A percentile compares a stretch with the other conserved stretches of the same genome.
These are phyloP conservation scores for Podospora conica DNA, from an alignment of 495 filamentous ascomycete genomes.

Conservation along the genomic window DNA sequence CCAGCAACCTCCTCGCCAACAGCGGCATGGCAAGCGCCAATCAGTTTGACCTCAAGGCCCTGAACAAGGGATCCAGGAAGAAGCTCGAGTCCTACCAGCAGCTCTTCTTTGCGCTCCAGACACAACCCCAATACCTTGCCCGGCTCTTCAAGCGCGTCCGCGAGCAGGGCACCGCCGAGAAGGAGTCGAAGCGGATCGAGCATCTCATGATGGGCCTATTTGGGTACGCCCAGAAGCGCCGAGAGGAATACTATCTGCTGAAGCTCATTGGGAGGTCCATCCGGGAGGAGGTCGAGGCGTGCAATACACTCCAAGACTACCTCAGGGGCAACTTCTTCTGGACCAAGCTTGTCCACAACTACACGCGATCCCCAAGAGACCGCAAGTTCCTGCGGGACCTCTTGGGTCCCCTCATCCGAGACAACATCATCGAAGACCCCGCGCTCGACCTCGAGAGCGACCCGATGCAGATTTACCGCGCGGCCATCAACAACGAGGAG, in stretches of 20 bases:
- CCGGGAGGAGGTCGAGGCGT: constrained; percentile 78
- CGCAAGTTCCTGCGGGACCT: constrained; percentile 86
- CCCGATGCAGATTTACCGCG: constrained; percentile 94
- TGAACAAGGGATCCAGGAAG: constrained; percentile 91
- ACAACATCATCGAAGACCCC: constrained; percentile 86
- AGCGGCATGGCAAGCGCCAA: constrained; percentile 82
- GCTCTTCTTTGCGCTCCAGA: constrained; percentile 95
- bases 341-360: constrained; percentile 76
- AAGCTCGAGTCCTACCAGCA: constrained; percentile 97
- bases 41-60: constrained; percentile 90
- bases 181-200: constrained; percentile 85
- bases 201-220: constrained; percentile 95
- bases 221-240: constrained; percentile 90
- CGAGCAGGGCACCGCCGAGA: constrained; percentile 80
- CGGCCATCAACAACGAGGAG: constrained; percentile 93
- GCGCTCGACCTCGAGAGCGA: constrained; percentile 92
- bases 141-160: constrained; percentile 77
- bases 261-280: constrained; percentile 80
- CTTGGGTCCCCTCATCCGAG: constrained; percentile 71
- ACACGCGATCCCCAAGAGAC: constrained; percentile 86
- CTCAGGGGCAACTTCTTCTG: constrained; percentile 89
- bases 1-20: constrained; percentile 79
- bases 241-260: constrained; percentile 95
- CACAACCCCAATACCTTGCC: constrained; percentile 90
- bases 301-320: constrained; percentile 71